phyloP scores from a whole-genome alignment of 176 grass and related monocot genomes.

The Musa troglodytarum region DNA sequence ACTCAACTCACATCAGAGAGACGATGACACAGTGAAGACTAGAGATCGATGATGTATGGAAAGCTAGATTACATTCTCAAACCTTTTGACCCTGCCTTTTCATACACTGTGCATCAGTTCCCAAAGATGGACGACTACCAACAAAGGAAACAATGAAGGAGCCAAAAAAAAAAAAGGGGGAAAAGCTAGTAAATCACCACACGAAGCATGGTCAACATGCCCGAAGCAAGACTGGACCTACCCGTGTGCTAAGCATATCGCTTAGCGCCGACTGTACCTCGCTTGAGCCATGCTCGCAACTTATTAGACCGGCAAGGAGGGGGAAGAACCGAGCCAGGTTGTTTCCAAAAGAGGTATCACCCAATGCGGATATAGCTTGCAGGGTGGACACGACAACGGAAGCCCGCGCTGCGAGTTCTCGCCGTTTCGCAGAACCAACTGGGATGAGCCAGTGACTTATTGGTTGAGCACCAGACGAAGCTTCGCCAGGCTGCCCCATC shows the following conservation, averaged over 20 bases:
- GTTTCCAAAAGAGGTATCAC: constrained; percentile 62
- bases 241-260: constrained; percentile 69
- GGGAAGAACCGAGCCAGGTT: constrained; percentile 79
- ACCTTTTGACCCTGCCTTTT: not conserved
- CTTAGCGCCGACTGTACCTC: constrained; percentile 92
- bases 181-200: not conserved
- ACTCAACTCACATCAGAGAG: too few relatives aligned
- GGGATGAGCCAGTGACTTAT: constrained; percentile 67
- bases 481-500: constrained; percentile 28
- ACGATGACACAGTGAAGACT: too few relatives aligned
- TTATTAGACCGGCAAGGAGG: constrained; percentile 70
- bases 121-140: not conserved
- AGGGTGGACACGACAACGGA: constrained; percentile 82
- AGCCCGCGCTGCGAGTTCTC: constrained; percentile 87
- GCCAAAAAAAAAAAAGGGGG: not conserved
- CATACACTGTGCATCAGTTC: not conserved
- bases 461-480: constrained; percentile 33
- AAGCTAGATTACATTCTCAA: not conserved
- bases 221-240: constrained; percentile 73
- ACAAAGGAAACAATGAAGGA: not conserved
- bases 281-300: constrained; percentile 90
- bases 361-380: constrained; percentile 68
- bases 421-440: constrained; percentile 71
- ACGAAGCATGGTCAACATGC: constrained; percentile 38
- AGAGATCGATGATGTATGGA: too few relatives aligned